Base-by-base conservation (phyloP, 176 grass and related monocot species). In the Lolium perenne region DNA sequence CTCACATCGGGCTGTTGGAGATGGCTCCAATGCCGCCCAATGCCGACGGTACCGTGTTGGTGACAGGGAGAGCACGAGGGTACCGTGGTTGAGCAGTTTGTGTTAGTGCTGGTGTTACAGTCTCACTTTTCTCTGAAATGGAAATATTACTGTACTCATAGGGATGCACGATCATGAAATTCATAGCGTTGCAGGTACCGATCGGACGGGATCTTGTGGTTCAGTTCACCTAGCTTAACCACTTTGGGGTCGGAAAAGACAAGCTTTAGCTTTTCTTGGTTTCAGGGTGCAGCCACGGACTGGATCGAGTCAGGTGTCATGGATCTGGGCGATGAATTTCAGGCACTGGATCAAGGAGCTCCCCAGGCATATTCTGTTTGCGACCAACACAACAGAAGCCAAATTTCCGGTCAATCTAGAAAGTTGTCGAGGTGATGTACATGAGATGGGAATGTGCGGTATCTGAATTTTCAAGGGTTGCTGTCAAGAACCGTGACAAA, bases 181-280 rank as follows among this genome's bases (percentile, higher is more conserved):
- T 60, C 20, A 22, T 21, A 9, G n/a, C 17, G 14, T 47, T 85
- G 54, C n/a, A 29, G 57, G 45, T 38, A 16, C 0, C 15, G 46
- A 43, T 64, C 32, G 16, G 32, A 35, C 32, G 7, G 48, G 8
- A 0, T 79, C 18, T 22, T n/a, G 68, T 40, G 13, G 77, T 89
- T 71, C 16, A 2, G 71, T 82, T 89, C 82, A 38, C 9, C 65
- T 48, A 56, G n/a, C 29, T 35, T 63, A 66, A 58, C 22, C 13
- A 38, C 62, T 70, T 77, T 56, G 15, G 12, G 64, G 22, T 46
- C 25, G 40, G 5, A 38, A 38, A 35, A 11, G 1, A 45, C 71
- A 10, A 12, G 4, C 8, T 32, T 25, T 22, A 29, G 6, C 21
- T 15, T 40, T 68, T 68, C 18, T 38, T 59, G 17, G 16, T 58